Percentiles rank a stretch among this genome's conserved stretches.
phyloP scores from a whole-genome alignment of 2,329 filamentous ascomycete genomes.

The Albophoma yamanashiensis region DNA sequence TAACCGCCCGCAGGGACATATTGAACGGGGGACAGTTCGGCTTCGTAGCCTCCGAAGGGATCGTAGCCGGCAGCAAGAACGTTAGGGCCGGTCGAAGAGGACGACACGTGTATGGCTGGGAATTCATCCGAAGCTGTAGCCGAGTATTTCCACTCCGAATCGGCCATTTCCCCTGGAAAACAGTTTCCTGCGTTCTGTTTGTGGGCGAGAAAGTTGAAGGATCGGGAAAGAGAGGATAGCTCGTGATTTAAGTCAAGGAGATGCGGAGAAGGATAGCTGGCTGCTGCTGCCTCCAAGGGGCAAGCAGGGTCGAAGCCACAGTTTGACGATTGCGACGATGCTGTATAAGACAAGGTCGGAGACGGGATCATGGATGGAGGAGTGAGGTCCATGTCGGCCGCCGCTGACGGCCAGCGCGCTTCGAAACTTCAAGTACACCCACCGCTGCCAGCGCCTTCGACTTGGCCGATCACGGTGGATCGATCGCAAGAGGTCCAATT shows the following conservation, averaged over 20 bases:
- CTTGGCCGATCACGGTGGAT: neutral
- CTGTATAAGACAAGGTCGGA: slow-evolving; percentile 13
- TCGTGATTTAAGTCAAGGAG: neutral
- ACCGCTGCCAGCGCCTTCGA: neutral
- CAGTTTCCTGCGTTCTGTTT: neutral
- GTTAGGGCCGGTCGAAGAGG: neutral
- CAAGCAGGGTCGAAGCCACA: neutral
- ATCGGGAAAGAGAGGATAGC: neutral
- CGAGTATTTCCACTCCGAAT: neutral
- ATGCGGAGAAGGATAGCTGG: neutral
- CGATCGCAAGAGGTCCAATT: neutral
- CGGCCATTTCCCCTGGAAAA: neutral
- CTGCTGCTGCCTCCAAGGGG: neutral
- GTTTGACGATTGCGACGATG: neutral
- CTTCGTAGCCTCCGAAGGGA: neutral
- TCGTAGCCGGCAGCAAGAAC: neutral
- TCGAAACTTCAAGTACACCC: neutral
- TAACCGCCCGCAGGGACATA: neutral
- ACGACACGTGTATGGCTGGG: neutral
- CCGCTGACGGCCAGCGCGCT: neutral
- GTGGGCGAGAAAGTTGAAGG: neutral
- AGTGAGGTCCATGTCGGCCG: slow-evolving; percentile 35
- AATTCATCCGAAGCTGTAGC: neutral
- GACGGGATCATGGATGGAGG: slow-evolving; percentile 34
- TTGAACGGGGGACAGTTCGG: neutral